A percentile compares a stretch with the other conserved stretches of the same genome.
Evolutionary conservation across 1,284 basidiomycete species (phyloP).

Genomic region (Ganoderma boninense): DNA sequence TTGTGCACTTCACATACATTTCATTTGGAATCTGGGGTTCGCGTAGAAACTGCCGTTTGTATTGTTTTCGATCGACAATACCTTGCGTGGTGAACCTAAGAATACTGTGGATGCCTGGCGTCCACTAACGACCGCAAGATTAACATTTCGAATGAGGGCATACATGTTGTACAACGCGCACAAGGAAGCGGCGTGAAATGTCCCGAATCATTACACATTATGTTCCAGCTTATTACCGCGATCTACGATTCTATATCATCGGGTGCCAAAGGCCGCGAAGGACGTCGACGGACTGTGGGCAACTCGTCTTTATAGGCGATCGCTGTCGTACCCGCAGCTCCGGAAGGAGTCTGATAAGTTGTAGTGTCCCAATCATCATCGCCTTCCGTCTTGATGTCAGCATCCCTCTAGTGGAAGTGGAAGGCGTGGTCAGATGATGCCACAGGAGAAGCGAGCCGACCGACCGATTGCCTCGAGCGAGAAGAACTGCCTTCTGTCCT

Average conservation of each 20-base stretch:
- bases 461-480: slow-evolving; percentile 24
- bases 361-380: slow-evolving; percentile 20
- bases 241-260: slow-evolving; percentile 13
- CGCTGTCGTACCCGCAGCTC: not conserved
- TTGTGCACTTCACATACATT: not conserved
- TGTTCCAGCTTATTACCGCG: not conserved
- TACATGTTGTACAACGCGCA: slow-evolving; percentile 1
- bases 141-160: not conserved
- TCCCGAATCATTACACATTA: not conserved
- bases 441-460: not conserved
- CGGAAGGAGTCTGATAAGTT: not conserved
- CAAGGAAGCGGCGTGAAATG: not conserved
- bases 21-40: not conserved
- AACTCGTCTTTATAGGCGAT: slow-evolving; percentile 11
- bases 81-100: not conserved
- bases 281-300: slow-evolving; percentile 17
- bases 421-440: not conserved
- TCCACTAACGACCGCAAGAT: not conserved
- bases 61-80: not conserved
- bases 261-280: slow-evolving; percentile 7
- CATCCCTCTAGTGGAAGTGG: slow-evolving; percentile 7
- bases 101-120: not conserved
- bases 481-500: slow-evolving; percentile 24
- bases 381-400: slow-evolving; percentile 29
- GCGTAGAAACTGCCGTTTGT: not conserved